Evolutionary conservation across 768 basidiomycete species (phyloP).

Genomic region (Hirschioporus abietinus): DNA sequence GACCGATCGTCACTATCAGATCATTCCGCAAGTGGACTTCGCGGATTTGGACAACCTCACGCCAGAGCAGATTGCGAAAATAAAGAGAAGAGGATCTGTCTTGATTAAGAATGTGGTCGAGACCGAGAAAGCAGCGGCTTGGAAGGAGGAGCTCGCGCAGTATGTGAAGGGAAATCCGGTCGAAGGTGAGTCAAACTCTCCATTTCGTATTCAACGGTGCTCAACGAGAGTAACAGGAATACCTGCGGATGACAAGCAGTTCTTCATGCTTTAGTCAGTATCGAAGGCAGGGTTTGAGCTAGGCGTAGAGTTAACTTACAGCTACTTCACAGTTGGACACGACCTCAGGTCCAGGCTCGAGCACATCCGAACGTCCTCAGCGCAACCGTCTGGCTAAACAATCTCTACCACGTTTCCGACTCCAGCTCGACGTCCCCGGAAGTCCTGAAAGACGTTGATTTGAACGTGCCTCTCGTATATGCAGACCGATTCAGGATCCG

Average conservation of each 20-base stretch:
- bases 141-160: conserved; percentile 52
- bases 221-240: conserved; percentile 31
- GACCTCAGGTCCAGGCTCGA: conserved; percentile 60
- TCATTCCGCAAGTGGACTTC: conserved; percentile 59
- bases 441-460: conserved; percentile 47
- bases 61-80: conserved; percentile 38
- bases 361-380: conserved; percentile 61
- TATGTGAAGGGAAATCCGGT: conserved; percentile 55
- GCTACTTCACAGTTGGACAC: conserved; percentile 35
- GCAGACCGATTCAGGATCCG: conserved; percentile 74
- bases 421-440: conserved; percentile 23
- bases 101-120: conserved; percentile 59
- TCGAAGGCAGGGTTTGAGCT: background rate
- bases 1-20: conserved; percentile 28
- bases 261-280: conserved; percentile 67
- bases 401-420: conserved; percentile 42
- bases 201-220: conserved; percentile 2
- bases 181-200: conserved; percentile 34
- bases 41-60: conserved; percentile 43
- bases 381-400: conserved; percentile 55
- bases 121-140: conserved; percentile 45
- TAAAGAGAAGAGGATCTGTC: conserved; percentile 52
- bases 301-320: background rate
- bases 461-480: conserved; percentile 59
- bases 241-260: conserved; percentile 59